Evolutionary conservation across 148 eudicot genomes (phyloP).

Genomic region (Camellia japonica): DNA sequence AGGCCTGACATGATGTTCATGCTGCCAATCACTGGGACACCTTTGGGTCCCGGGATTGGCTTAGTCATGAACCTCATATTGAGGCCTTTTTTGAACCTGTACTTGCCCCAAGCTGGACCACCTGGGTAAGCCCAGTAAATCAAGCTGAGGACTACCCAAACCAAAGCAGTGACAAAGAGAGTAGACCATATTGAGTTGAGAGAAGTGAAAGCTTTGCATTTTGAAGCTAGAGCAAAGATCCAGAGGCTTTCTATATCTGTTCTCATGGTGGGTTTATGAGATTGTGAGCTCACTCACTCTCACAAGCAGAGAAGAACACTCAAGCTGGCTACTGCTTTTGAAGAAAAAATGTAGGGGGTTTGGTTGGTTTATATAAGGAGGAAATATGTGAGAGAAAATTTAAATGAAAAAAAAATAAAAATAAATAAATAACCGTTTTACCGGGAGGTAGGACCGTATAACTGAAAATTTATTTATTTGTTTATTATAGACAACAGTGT

Average conservation of each 20-base stretch:
- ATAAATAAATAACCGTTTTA: background rate
- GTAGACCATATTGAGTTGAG: slow-evolving; percentile 15
- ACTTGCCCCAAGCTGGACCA: slow-evolving; percentile 83
- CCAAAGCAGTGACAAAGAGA: slow-evolving; percentile 9
- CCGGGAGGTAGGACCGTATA: slow-evolving; percentile 13
- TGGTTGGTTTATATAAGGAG: slow-evolving; percentile 12
- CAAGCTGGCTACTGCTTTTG: background rate
- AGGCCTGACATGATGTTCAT: slow-evolving; percentile 57
- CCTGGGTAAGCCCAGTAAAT: slow-evolving; percentile 68
- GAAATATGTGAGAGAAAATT: background rate
- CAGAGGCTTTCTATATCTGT: slow-evolving; percentile 50
- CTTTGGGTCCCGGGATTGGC: slow-evolving; percentile 62
- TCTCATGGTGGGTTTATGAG: slow-evolving; percentile 19
- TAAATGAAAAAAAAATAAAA: background rate
- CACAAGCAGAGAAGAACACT: background rate
- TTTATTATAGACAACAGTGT: too few relatives aligned
- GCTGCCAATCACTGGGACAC: slow-evolving; percentile 65
- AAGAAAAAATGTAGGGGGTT: background rate
- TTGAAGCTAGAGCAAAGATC: slow-evolving; percentile 57
- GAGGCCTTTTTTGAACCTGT: slow-evolving; percentile 16
- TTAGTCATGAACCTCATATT: background rate
- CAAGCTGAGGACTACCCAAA: slow-evolving; percentile 44
- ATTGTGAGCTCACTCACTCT: background rate
- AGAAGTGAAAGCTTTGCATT: slow-evolving; percentile 40
- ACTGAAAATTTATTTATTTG: background rate